phyloP scores from a whole-genome alignment of 495 filamentous ascomycete genomes.

The Neurospora africana region DNA sequence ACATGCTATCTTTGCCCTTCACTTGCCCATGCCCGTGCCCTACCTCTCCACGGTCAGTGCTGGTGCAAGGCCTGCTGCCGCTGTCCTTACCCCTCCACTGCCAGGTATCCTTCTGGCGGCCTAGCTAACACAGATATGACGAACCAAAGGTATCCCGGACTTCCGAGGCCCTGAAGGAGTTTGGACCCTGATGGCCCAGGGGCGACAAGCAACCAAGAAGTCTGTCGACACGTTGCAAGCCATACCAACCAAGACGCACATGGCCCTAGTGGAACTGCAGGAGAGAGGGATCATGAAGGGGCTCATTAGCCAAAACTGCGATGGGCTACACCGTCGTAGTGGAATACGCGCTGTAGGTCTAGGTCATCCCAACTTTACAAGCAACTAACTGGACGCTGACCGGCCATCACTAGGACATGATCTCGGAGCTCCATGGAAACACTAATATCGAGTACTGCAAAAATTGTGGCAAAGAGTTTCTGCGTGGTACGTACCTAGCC shows the following conservation, averaged over 20 bases:
- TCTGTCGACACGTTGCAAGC: constrained; percentile 29
- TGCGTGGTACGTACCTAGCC: constrained; percentile 27
- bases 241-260: constrained; percentile 35
- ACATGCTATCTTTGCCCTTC: background rate
- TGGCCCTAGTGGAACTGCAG: constrained; percentile 38
- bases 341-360: constrained; percentile 33
- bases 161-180: constrained; percentile 36
- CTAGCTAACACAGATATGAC: background rate
- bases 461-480: constrained; percentile 34
- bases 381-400: background rate
- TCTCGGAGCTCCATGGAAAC: constrained; percentile 38
- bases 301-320: constrained; percentile 38
- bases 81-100: background rate
- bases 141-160: constrained; percentile 29
- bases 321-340: constrained; percentile 34
- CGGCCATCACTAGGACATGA: constrained; percentile 13
- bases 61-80: background rate
- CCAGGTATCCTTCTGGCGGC: background rate
- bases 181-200: constrained; percentile 35
- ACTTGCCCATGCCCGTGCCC: background rate
- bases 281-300: constrained; percentile 30
- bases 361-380: too few species aligned
- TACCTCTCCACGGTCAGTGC: background rate
- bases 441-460: constrained; percentile 37
- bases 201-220: constrained; percentile 16